These are phyloP conservation scores for Camptophora hylomeconis DNA, from an alignment of 2,329 filamentous ascomycete genomes.

Conservation along the genomic window DNA sequence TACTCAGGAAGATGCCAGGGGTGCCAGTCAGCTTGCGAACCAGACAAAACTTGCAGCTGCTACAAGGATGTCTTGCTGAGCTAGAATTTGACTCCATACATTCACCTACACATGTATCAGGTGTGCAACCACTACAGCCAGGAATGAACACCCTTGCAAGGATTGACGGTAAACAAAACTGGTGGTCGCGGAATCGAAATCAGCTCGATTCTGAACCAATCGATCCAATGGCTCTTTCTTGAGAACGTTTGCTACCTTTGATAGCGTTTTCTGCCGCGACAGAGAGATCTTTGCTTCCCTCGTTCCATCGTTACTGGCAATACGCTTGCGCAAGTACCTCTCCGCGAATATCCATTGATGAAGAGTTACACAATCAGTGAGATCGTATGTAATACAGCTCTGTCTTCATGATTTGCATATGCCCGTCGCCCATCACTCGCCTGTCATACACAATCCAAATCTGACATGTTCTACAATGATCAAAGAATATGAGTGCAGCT, in stretches of 20 bases:
- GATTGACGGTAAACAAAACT: too few species aligned
- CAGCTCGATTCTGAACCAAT: not conserved
- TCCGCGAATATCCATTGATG: not conserved
- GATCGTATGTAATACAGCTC: not conserved
- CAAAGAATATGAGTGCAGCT: too few species aligned
- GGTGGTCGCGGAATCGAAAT: not conserved
- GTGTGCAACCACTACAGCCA: too few species aligned
- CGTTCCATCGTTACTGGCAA: not conserved
- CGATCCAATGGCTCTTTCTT: not conserved
- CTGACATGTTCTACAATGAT: too few species aligned
- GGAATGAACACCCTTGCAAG: too few species aligned
- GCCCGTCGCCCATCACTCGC: too few species aligned
- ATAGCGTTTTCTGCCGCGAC: constrained; percentile 1
- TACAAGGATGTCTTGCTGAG: too few species aligned
- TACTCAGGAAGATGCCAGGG: too few species aligned
- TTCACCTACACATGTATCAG: not conserved
- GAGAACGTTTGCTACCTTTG: not conserved
- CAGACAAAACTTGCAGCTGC: too few species aligned
- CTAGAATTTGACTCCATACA: not conserved
- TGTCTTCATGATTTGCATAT: not conserved
- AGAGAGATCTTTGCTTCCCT: not conserved
- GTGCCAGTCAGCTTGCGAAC: too few species aligned
- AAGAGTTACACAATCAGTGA: not conserved
- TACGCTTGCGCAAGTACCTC: not conserved
- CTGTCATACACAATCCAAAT: too few species aligned